Percentiles rank a stretch among this genome's conserved stretches.
Evolutionary conservation across 106 monocot species (phyloP).

Genomic region (Dioscorea zingiberensis): DNA sequence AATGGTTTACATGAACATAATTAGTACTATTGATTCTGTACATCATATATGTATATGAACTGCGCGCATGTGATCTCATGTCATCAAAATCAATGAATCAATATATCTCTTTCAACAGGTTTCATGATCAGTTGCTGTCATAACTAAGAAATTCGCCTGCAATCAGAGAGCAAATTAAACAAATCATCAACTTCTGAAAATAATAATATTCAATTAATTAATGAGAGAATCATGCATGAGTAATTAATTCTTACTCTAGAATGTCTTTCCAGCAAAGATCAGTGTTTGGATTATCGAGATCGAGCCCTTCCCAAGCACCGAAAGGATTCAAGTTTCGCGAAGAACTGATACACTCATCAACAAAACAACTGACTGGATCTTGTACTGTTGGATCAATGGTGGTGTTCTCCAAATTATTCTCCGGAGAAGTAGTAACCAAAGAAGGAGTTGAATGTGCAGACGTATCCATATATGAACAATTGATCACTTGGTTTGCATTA

Average conservation of each 20-base stretch:
- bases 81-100: neutral
- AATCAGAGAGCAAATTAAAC: neutral
- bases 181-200: neutral
- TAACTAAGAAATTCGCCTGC: neutral
- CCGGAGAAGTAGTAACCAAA: slow-evolving; percentile 15
- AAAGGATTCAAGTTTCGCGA: slow-evolving; percentile 2
- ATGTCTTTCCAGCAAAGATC: slow-evolving; percentile 27
- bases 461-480: neutral
- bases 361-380: neutral
- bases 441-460: slow-evolving; percentile 8
- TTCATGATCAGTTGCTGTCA: neutral
- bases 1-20: neutral
- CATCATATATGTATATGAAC: neutral
- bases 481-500: neutral
- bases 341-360: neutral
- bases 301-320: slow-evolving; percentile 15
- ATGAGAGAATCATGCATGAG: too few species aligned
- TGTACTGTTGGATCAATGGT: neutral
- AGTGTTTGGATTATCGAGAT: neutral
- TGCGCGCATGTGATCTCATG: neutral
- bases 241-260: slow-evolving; percentile 16
- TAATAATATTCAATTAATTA: too few species aligned
- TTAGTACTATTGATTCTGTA: neutral
- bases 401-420: neutral
- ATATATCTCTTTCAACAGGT: neutral